phyloP scores from a whole-genome alignment of 2,329 filamentous ascomycete genomes.

The Colletotrichum coccodes region DNA sequence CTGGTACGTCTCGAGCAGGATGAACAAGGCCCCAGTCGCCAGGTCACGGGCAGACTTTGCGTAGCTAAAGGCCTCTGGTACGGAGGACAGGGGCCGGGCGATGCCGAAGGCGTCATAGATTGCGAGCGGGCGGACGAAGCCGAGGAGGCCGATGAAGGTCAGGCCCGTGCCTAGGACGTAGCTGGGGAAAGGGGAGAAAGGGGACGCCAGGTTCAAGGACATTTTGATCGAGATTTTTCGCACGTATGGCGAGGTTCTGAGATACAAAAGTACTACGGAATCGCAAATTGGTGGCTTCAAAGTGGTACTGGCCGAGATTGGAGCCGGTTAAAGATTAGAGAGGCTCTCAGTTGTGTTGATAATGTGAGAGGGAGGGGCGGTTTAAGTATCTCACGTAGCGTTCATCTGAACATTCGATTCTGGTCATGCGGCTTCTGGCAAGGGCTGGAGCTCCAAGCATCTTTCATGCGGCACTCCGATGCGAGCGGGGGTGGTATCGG shows the following conservation, averaged over 20 bases:
- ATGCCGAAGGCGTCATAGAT: conserved; percentile 22
- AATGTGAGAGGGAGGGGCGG: not conserved
- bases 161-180: conserved; percentile 39
- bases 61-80: conserved; percentile 16
- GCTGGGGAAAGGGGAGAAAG: conserved; percentile 24
- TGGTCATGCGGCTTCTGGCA: conserved; percentile 2
- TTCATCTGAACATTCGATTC: conserved; percentile 15
- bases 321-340: not conserved
- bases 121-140: conserved; percentile 30
- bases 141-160: conserved; percentile 31
- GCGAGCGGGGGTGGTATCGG: conserved; percentile 16
- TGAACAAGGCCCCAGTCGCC: conserved; percentile 11
- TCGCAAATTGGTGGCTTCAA: not conserved
- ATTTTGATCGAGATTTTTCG: not conserved
- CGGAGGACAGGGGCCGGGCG: not conserved
- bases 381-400: conserved; percentile 10
- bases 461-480: conserved; percentile 14
- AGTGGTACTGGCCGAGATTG: not conserved
- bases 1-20: conserved; percentile 30
- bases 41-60: conserved; percentile 20
- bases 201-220: not conserved
- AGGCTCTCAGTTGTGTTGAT: not conserved
- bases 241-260: not conserved
- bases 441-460: conserved; percentile 13
- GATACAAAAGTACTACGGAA: too few relatives aligned